Percentiles rank a stretch among this genome's conserved stretches.
Conservation (phyloP, 805 yeast species). For the Candida adriatica region DNA sequence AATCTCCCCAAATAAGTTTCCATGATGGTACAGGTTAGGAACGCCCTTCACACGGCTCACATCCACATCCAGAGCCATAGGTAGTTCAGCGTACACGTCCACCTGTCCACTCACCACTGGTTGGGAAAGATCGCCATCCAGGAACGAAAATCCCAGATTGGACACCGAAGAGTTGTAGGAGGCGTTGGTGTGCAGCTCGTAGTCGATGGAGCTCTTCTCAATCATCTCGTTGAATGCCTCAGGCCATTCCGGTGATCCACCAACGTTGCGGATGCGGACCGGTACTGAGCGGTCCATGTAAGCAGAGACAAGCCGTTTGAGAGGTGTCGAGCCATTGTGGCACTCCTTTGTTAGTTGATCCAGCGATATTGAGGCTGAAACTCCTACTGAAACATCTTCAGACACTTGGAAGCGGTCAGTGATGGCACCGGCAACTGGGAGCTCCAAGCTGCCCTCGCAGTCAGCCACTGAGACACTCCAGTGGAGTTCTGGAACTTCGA, state of each 20-base stretch:
- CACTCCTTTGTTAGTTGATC: conserved; percentile 4
- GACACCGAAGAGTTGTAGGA: conserved; percentile 31
- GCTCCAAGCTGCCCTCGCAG: too few species aligned
- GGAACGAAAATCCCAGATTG: conserved; percentile 29
- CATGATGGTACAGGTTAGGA: conserved; percentile 30
- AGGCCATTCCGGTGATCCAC: conserved; percentile 18
- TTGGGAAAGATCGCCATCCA: conserved; percentile 25
- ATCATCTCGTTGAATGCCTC: conserved; percentile 17
- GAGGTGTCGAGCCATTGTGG: conserved; percentile 9
- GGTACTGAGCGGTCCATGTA: conserved; percentile 17
- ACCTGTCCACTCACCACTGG: conserved; percentile 35
- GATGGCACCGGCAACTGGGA: too few species aligned
- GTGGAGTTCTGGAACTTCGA: conserved; percentile 30
- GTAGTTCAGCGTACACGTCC: conserved; percentile 25
- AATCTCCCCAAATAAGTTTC: conserved; percentile 36
- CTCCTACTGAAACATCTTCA: too few species aligned
- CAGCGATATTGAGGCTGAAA: too few species aligned
- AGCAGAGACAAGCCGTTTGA: conserved; percentile 10
- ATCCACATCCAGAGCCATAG: conserved; percentile 24
- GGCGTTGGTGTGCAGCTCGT: conserved; percentile 10
- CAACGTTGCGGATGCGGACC: conserved; percentile 13
- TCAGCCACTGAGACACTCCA: conserved; percentile 33
- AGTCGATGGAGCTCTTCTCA: conserved; percentile 8
- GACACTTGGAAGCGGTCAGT: too few species aligned
- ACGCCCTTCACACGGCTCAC: conserved; percentile 6